Conservation (phyloP, 2,329 filamentous ascomycete genomes). For the Immersiporthe knoxdaviesiana region DNA sequence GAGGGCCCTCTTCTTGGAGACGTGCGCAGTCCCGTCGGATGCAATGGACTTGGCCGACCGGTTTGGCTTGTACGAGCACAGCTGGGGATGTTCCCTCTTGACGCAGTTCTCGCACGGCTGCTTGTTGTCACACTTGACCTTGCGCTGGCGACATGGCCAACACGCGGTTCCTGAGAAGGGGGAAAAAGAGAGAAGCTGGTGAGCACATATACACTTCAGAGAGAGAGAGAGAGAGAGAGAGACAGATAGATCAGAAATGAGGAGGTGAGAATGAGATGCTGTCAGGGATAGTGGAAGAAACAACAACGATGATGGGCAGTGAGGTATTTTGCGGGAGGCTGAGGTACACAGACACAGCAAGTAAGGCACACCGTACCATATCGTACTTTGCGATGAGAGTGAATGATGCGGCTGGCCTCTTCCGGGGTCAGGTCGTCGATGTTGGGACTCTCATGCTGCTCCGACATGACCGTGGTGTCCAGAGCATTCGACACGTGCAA, state of each 20-base stretch:
- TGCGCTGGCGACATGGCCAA: constrained; percentile 69
- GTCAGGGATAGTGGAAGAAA: background rate
- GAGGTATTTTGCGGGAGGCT: background rate
- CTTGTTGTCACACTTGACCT: constrained; percentile 72
- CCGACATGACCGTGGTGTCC: constrained; percentile 44
- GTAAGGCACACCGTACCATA: constrained; percentile 56
- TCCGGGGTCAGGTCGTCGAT: constrained; percentile 65
- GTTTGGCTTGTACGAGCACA: constrained; percentile 71
- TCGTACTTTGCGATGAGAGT: constrained; percentile 69
- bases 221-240: background rate
- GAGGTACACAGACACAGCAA: background rate
- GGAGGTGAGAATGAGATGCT: background rate
- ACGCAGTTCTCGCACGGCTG: constrained; percentile 70
- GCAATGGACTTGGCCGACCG: constrained; percentile 41
- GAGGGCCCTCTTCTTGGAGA: constrained; percentile 30
- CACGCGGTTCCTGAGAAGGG: constrained; percentile 59
- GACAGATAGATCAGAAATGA: background rate
- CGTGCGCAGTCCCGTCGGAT: constrained; percentile 33
- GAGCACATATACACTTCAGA: background rate
- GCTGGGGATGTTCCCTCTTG: constrained; percentile 65
- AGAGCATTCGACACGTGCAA: constrained; percentile 15
- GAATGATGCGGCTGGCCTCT: constrained; percentile 69
- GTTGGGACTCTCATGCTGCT: constrained; percentile 49
- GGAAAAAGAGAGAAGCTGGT: background rate
- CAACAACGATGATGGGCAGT: background rate